These are phyloP conservation scores for Aspergillus olivimuriae DNA, from an alignment of 495 filamentous ascomycete genomes.

Conservation along the genomic window DNA sequence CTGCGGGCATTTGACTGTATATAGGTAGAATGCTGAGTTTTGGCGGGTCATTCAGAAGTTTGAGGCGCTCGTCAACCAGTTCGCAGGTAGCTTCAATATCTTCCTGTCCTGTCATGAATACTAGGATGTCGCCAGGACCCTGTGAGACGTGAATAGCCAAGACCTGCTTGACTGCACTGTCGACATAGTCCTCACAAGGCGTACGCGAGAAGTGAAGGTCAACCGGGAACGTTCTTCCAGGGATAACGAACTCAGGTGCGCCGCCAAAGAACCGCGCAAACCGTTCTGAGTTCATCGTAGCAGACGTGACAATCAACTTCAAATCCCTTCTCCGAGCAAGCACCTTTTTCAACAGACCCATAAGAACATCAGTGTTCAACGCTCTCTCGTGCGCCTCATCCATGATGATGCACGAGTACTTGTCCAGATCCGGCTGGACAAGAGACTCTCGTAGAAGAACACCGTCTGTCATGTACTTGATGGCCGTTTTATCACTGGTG, in stretches of 20 bases:
- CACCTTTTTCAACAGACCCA: conserved; percentile 97
- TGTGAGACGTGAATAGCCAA: conserved; percentile 96
- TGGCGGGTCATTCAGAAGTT: conserved; percentile 86
- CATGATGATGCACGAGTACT: conserved; percentile 99
- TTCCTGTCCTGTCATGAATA: conserved; percentile 99
- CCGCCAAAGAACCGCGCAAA: conserved; percentile 96
- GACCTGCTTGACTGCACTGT: conserved; percentile 92
- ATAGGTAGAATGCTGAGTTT: conserved; percentile 94
- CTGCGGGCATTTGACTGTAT: conserved; percentile 99
- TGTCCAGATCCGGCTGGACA: conserved; percentile 85
- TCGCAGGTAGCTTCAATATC: conserved; percentile 98
- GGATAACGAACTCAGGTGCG: conserved; percentile 96
- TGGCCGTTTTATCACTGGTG: conserved; percentile 86
- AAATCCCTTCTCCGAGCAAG: conserved; percentile 83
- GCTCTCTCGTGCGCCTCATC: conserved; percentile 98
- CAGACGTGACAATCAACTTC: conserved; percentile 95
- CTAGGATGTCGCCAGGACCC: conserved; percentile 85
- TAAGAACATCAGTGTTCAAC: conserved; percentile 92
- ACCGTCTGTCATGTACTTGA: conserved; percentile 99
- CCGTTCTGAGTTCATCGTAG: conserved; percentile 96
- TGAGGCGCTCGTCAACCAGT: conserved; percentile 80
- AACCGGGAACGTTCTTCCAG: conserved; percentile 94
- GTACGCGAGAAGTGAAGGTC: conserved; percentile 94
- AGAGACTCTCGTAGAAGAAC: conserved; percentile 91
- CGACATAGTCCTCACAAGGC: conserved; percentile 96